These are phyloP conservation scores for Trypanosoma grayi DNA, from an alignment of 208 protist genomes.

Conservation along the genomic window DNA sequence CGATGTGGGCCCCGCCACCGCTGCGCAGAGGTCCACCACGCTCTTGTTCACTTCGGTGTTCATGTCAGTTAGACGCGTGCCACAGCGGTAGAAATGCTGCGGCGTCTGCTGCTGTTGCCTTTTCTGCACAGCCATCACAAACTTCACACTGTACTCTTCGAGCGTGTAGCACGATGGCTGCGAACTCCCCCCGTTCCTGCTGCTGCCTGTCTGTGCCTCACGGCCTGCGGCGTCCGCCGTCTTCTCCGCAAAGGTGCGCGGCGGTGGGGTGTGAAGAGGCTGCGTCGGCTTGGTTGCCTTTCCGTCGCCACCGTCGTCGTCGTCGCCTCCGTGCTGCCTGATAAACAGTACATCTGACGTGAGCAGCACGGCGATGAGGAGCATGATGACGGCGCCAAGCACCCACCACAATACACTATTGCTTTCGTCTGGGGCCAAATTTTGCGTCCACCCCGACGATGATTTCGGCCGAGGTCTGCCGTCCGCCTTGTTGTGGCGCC, in stretches of 20 bases:
- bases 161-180: constrained; percentile 58
- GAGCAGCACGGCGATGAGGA: constrained; percentile 3
- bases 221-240: not conserved
- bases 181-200: not conserved
- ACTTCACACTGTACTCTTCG: constrained; percentile 56
- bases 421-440: not conserved
- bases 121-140: constrained; percentile 9
- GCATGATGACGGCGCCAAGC: not conserved
- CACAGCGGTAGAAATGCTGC: constrained; percentile 56
- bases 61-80: constrained; percentile 61
- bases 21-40: constrained; percentile 31
- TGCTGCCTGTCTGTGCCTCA: not conserved
- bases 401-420: not conserved
- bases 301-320: not conserved
- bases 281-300: too few relatives aligned
- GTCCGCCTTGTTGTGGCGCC: too few relatives aligned
- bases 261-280: not conserved
- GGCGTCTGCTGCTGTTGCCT: not conserved
- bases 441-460: too few relatives aligned
- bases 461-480: too few relatives aligned
- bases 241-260: not conserved
- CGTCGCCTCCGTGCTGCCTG: not conserved
- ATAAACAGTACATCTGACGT: not conserved
- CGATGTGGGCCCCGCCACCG: constrained; percentile 1
- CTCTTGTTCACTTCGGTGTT: constrained; percentile 32